Conservation (phyloP, 1,139 yeast genomes). For the Arxiozyma slooffiae region DNA sequence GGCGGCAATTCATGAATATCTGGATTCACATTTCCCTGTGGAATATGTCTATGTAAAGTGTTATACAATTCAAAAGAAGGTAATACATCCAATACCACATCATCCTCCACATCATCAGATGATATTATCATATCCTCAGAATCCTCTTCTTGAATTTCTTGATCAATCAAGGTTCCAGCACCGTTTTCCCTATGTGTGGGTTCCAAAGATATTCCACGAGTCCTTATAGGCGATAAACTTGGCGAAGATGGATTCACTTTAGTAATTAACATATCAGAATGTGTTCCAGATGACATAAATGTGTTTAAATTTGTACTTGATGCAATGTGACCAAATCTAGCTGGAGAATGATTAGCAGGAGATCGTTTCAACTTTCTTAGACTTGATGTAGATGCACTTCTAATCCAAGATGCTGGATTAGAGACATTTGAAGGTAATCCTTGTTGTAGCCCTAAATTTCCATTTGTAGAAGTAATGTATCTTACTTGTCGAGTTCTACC, state of each 20-base stretch:
- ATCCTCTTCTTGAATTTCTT: slow-evolving; percentile 1
- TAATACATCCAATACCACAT: slow-evolving; percentile 23
- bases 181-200: background rate
- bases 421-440: background rate
- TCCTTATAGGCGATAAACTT: slow-evolving; percentile 2
- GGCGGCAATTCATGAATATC: slow-evolving; percentile 29
- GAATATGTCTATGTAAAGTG: slow-evolving; percentile 29
- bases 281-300: background rate
- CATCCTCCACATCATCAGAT: slow-evolving; percentile 4
- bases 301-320: background rate
- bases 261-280: background rate
- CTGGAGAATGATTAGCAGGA: background rate
- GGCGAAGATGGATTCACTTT: slow-evolving; percentile 3
- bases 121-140: background rate
- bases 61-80: slow-evolving; percentile 32
- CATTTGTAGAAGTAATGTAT: slow-evolving; percentile 1
- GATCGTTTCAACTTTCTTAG: slow-evolving; percentile 9
- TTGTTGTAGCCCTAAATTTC: background rate
- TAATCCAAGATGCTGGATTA: slow-evolving; percentile 14
- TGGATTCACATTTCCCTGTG: slow-evolving; percentile 28
- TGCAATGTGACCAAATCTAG: background rate
- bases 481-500: slow-evolving; percentile 7
- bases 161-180: background rate
- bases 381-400: slow-evolving; percentile 18
- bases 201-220: slow-evolving; percentile 1